Conservation (phyloP, 495 filamentous ascomycete species). For the Trypethelium eluteriae region DNA sequence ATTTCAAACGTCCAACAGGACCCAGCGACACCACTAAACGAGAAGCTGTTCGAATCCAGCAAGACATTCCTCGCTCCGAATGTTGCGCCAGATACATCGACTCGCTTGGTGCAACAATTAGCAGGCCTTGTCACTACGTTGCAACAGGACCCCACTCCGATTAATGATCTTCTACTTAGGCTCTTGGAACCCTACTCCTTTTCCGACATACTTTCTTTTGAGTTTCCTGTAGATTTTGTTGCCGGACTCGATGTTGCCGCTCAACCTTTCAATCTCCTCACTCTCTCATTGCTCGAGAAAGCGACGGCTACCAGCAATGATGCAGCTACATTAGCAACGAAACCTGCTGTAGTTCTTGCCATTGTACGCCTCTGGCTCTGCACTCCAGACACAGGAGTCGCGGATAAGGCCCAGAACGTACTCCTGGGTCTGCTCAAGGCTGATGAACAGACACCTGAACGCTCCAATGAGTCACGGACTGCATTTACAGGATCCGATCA, state of each 20-base stretch:
- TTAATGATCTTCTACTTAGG: slow-evolving; percentile 46
- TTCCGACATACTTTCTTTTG: slow-evolving; percentile 44
- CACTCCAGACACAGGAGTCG: slow-evolving; percentile 62
- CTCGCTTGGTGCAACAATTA: slow-evolving; percentile 14
- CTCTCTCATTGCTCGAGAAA: slow-evolving; percentile 63
- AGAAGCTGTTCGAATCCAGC: slow-evolving; percentile 19
- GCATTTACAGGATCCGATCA: slow-evolving; percentile 38
- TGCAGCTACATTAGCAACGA: slow-evolving; percentile 59
- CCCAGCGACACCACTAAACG: slow-evolving; percentile 15
- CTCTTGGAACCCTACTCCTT: slow-evolving; percentile 48
- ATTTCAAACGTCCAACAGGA: background rate
- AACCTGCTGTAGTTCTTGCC: slow-evolving; percentile 51
- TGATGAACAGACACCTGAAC: slow-evolving; percentile 41
- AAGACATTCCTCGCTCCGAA: slow-evolving; percentile 17
- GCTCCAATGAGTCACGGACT: slow-evolving; percentile 17
- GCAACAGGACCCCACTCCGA: slow-evolving; percentile 44
- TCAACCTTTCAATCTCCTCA: slow-evolving; percentile 60
- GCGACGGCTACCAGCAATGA: slow-evolving; percentile 54
- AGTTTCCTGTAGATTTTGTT: slow-evolving; percentile 43
- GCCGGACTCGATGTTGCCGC: slow-evolving; percentile 47
- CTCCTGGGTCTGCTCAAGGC: slow-evolving; percentile 64
- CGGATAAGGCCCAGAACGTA: slow-evolving; percentile 56
- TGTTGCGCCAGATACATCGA: slow-evolving; percentile 3
- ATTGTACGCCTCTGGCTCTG: slow-evolving; percentile 67
- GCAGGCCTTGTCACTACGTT: slow-evolving; percentile 25